These are phyloP conservation scores for Pugionium dolabratum DNA, from an alignment of 345 rosid genomes.

Conservation along the genomic window DNA sequence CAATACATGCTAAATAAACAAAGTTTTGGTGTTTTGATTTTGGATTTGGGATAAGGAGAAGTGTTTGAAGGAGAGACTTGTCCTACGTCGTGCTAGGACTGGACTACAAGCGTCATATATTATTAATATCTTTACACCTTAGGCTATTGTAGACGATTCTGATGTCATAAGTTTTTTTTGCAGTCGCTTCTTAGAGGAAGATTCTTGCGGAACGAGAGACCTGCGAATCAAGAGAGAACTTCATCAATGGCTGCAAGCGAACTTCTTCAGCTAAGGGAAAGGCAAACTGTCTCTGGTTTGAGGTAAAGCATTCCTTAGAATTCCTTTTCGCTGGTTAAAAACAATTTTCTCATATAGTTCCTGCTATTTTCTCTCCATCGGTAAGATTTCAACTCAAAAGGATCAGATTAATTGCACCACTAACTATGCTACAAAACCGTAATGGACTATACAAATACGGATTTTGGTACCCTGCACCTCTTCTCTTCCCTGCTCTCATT, in stretches of 20 bases:
- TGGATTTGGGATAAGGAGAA: conserved; percentile 12
- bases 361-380: too few relatives aligned
- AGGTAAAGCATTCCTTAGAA: conserved; percentile 51
- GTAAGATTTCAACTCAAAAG: too few relatives aligned
- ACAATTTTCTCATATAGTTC: not conserved
- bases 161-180: conserved; percentile 40
- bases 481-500: too few relatives aligned
- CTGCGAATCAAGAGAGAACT: conserved; percentile 74
- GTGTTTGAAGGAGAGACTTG: conserved; percentile 5
- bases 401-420: too few relatives aligned
- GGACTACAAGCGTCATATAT: conserved; percentile 5
- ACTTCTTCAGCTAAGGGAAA: conserved; percentile 83
- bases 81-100: conserved; percentile 2
- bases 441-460: too few relatives aligned
- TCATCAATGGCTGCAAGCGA: conserved; percentile 81
- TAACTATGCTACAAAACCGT: too few relatives aligned
- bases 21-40: not conserved
- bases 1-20: not conserved
- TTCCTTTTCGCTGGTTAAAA: conserved; percentile 39
- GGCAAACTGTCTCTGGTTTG: conserved; percentile 89
- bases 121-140: not conserved
- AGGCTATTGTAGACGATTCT: conserved; percentile 34
- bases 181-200: conserved; percentile 96
- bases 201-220: conserved; percentile 86
- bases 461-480: too few relatives aligned